These are phyloP conservation scores for Microascus cirrosus DNA, from an alignment of 2,329 filamentous ascomycete genomes.

Conservation along the genomic window DNA sequence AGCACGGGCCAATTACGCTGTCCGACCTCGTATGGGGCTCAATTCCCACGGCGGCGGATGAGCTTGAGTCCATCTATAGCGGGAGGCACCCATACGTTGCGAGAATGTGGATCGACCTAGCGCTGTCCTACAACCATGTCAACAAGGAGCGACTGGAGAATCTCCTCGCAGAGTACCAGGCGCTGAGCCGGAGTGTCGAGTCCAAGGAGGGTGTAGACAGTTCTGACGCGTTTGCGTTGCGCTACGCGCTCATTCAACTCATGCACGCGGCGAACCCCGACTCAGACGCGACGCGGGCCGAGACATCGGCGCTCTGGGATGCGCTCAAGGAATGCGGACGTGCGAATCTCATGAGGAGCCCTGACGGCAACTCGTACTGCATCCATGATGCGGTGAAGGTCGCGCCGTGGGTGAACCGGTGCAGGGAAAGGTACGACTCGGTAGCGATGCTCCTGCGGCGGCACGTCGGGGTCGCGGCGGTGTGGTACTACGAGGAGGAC, in stretches of 20 bases:
- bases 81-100: constrained; percentile 30
- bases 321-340: constrained; percentile 21
- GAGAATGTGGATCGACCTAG: constrained; percentile 28
- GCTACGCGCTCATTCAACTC: constrained; percentile 28
- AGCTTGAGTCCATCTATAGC: constrained; percentile 31
- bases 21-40: constrained; percentile 30
- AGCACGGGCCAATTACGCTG: constrained; percentile 28
- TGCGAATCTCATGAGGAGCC: constrained; percentile 22
- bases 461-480: constrained; percentile 23
- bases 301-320: constrained; percentile 24
- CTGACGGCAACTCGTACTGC: constrained; percentile 26
- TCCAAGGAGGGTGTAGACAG: constrained; percentile 18
- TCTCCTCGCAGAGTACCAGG: constrained; percentile 23
- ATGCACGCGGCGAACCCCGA: constrained; percentile 22
- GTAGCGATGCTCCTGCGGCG: constrained; percentile 24
- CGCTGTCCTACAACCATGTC: constrained; percentile 25
- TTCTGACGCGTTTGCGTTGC: constrained; percentile 23
- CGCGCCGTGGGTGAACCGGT: constrained; percentile 31
- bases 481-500: constrained; percentile 31
- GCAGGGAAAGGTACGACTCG: constrained; percentile 26
- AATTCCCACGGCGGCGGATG: constrained; percentile 28
- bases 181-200: constrained; percentile 22
- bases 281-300: constrained; percentile 20
- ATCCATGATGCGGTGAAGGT: constrained; percentile 31
- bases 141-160: constrained; percentile 23